Evolutionary conservation across 2,329 filamentous ascomycete genomes (phyloP), one percentile per base, ranked within the genome.

Genomic region (Volutella citrinella): DNA sequence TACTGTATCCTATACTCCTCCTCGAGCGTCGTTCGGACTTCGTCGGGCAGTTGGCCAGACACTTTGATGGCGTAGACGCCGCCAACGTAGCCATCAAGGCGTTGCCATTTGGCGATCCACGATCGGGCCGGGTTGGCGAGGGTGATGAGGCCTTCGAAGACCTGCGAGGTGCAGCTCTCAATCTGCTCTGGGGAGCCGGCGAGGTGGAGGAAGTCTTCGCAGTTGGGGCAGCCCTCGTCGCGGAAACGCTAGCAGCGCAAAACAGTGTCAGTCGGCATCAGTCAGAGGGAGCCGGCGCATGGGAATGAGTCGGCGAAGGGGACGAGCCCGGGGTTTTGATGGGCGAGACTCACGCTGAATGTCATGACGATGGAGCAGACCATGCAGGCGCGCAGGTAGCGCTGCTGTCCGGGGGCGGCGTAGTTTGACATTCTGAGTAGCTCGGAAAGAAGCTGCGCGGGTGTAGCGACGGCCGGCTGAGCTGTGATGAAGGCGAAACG

Each of bases 81-180:
- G 12, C 80, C 78, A 32, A 93, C 84, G 61, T 95, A 97, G 35
- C 79, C 80, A 59, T 96, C 87, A 40, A 98, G 68, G 8, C 93
- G 79, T 72, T 97, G 89, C 84, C 90, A 97, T 59, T 87, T 87
- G n/a, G 91, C 90, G 30, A 97, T 87, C 93, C 93, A 98, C 55
- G 87, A 94, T 49, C 74, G 78, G 26, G 69, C 68, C n/a, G 90
- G 90, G 59, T 96, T 83, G 29, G 83, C 80, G 22, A 97, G 75
- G 24, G 87, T 80, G 59, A 97, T 87, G 46, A 96, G 68, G 29
- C 93, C 93, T 63, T 98, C 93, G 60, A 93, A 98, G 47, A 97
- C 90, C 56, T 91, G 87, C 11, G 88, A 95, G 14, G 93, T 98
- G 76, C 90, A 96, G 67, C 89, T 87, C 58, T 87, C 81, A 55